These are phyloP conservation scores for Rubus idaeus DNA, from an alignment of 306 rosid genomes.

Conservation along the genomic window DNA sequence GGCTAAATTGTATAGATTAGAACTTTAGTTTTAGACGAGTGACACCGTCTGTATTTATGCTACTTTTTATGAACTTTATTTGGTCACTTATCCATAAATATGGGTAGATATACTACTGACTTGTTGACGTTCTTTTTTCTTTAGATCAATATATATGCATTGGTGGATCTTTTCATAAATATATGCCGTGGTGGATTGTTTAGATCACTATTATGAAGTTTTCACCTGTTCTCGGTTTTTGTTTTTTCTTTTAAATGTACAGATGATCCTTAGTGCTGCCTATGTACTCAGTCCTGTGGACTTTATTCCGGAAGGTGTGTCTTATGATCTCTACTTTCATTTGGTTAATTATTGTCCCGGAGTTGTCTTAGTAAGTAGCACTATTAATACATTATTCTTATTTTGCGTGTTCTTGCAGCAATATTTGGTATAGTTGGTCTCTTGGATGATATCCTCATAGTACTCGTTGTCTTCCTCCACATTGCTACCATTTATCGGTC, in stretches of 20 bases:
- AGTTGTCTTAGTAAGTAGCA: slow-evolving; percentile 4
- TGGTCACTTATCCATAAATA: not conserved
- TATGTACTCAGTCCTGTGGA: slow-evolving; percentile 84
- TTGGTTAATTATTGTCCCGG: slow-evolving; percentile 5
- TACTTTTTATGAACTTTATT: not conserved
- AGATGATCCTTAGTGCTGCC: slow-evolving; percentile 56
- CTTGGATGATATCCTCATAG: slow-evolving; percentile 70
- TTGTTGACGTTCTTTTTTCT: not conserved
- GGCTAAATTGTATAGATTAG: not conserved
- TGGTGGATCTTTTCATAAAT: not conserved
- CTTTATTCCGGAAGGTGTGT: slow-evolving; percentile 94
- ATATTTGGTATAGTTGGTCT: slow-evolving; percentile 76
- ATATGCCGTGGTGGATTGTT: not conserved
- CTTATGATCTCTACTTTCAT: not conserved
- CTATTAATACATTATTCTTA: not conserved
- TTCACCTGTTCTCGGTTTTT: not conserved
- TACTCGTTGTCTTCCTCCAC: slow-evolving; percentile 69
- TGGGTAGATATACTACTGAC: not conserved
- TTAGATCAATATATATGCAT: not conserved
- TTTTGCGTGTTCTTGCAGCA: slow-evolving; percentile 44
- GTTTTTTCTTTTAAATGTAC: slow-evolving; percentile 19
- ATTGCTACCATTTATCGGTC: slow-evolving; percentile 78
- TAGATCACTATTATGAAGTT: not conserved
- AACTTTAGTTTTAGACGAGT: not conserved
- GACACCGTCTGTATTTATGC: not conserved